Evolutionary conservation across 345 rosid genomes (phyloP), one percentile per base, ranked within the genome.

Genomic region (Clausena lansium): DNA sequence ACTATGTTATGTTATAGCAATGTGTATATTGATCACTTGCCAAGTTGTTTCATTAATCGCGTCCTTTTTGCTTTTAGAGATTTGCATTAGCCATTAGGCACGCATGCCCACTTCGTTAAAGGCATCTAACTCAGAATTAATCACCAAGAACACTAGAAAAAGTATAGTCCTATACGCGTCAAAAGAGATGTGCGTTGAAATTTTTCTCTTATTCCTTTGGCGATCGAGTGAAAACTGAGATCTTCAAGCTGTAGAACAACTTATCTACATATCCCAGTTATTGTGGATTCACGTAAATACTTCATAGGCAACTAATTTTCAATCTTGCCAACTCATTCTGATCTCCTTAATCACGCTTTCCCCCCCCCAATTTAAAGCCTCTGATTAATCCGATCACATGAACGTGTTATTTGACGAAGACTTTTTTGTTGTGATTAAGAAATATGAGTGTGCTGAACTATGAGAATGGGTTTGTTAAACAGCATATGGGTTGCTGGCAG

Each of bases 151-250:
- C 10, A 39, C 62, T 45, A 17, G 64, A 36, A 28, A 70, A 20
- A 30, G 24, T 52, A 13, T 39, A 60, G 32, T 9, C n/a, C 17
- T 36, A 1, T 72, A 6, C 24, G 32, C 62, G 81, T 81, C 76
- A 81, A 69, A 61, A 74, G 57, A 68, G 72, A 75, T 28, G 78
- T 73, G 78, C 74, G 75, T 67, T 36, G 55, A 15, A 65, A 77
- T 81, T 35, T 68, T 61, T 25, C 30, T n/a, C 30, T 59, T 33
- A 38, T 32, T 52, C 22, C 45, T 69, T 62, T 4, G 19, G 52
- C 27, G 20, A 41, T 45, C 50, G 22, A 52, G 17, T 15, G 22
- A 47, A 47, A 30, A 30, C 58, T 60, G 69, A 30, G 60, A 77
- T 68, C 68, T 57, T 57, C 47, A 39, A 76, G 73, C 7, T 67